A percentile compares a stretch with the other conserved stretches of the same genome.
phyloP scores from a whole-genome alignment of 306 rosid genomes.

The Sophora flavescens region DNA sequence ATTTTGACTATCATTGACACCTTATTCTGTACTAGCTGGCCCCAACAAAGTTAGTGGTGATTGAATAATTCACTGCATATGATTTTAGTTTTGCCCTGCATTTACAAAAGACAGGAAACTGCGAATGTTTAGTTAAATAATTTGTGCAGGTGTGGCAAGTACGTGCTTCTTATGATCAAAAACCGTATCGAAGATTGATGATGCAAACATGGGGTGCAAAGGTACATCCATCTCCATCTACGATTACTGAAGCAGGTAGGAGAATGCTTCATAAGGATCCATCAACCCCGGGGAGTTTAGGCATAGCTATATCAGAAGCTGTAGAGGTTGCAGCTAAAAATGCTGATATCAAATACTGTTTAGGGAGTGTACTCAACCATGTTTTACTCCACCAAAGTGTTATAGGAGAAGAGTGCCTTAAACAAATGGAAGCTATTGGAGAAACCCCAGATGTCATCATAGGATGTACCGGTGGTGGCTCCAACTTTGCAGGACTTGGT shows the following conservation, averaged over 20 bases:
- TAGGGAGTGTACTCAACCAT: conserved; percentile 96
- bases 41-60: conserved; percentile 8
- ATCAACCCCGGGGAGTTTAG: conserved; percentile 90
- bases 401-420: conserved; percentile 89
- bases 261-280: conserved; percentile 74
- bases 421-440: conserved; percentile 93
- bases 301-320: conserved; percentile 97
- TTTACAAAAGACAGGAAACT: neutral
- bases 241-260: conserved; percentile 71
- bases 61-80: conserved; percentile 3
- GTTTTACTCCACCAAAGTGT: conserved; percentile 93
- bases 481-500: conserved; percentile 93
- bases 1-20: neutral
- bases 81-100: neutral
- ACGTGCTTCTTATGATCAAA: conserved; percentile 86
- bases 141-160: conserved; percentile 92
- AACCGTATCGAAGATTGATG: conserved; percentile 90
- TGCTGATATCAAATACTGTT: conserved; percentile 78
- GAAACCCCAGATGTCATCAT: conserved; percentile 90
- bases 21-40: neutral
- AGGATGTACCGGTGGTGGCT: conserved; percentile 96
- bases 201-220: conserved; percentile 99
- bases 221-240: conserved; percentile 94
- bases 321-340: conserved; percentile 84
- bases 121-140: conserved; percentile 17